These are phyloP conservation scores for Corchorus olitorius DNA, from an alignment of 345 rosid genomes.

Conservation along the genomic window DNA sequence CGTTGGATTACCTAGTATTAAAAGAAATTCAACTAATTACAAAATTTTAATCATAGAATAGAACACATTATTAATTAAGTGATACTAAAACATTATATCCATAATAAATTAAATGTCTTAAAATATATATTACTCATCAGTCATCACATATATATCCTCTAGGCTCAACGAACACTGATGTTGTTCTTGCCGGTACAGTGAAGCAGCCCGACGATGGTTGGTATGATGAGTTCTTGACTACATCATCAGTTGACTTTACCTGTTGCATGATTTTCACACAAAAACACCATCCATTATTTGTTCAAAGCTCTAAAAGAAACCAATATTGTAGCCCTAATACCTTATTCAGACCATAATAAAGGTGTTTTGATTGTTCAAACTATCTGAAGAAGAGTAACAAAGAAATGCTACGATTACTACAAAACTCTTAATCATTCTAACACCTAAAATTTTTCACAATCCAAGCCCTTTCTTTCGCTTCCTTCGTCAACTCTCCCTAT, in stretches of 20 bases:
- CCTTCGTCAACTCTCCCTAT: not conserved
- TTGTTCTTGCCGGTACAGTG: constrained; percentile 60
- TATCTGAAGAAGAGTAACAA: not conserved
- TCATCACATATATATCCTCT: constrained; percentile 33
- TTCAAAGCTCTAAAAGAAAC: not conserved
- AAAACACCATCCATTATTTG: not conserved
- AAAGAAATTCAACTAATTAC: no score
- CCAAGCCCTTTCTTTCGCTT: no score
- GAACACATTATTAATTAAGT: no score
- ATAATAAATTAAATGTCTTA: no score
- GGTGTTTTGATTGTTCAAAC: not conserved
- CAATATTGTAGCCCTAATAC: not conserved
- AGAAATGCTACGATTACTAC: not conserved
- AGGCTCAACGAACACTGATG: constrained; percentile 72
- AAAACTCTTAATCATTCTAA: not conserved
- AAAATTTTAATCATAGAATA: no score
- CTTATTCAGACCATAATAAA: not conserved
- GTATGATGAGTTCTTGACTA: constrained; percentile 61
- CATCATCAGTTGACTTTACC: constrained; percentile 62
- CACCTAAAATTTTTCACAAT: not conserved
- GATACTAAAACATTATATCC: no score
- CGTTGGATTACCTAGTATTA: no score
- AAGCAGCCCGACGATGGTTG: constrained; percentile 61
- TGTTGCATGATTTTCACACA: constrained; percentile 24
- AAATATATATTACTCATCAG: no score